Evolutionary conservation across 2,329 filamentous ascomycete species (phyloP), one percentile per base, ranked within the genome.

Genomic region (Curvularia spicifera): DNA sequence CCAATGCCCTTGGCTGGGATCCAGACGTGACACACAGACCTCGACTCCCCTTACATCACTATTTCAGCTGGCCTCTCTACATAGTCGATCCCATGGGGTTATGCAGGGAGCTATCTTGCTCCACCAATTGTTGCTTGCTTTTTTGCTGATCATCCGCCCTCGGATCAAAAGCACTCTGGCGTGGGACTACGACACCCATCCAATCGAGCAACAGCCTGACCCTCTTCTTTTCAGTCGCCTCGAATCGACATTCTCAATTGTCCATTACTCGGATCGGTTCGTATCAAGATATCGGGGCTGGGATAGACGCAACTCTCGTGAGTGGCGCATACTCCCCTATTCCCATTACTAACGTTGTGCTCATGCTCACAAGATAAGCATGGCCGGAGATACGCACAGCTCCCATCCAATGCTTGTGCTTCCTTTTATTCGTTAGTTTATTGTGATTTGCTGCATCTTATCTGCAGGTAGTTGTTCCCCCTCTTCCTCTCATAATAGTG

Each of bases 21-120:
- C 49, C 49, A 31, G 26, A 24, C 18, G 13, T 47, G 42, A 29
- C 45, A 56, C 49, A 44, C 49, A 51, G 28, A 44, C 28, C 40
- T 35, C 13, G 33, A 29, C 24, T 51, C 44, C 2, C 13, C 10
- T 31, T 26, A 46, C 45, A 48, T 31, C 29, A 33, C 29, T 12
- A 35, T 12, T 15, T 8, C 45, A 33, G 13, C 24, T 33, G 28
- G 22, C 29, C 28, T 33, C 28, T 33, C 8, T 8, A 43, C 15
- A 44, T 15, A 24, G 15, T 18, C 42, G 13, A 26, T 10, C 42
- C 42, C 42, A 26, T 28, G 42, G 35, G 15, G 15, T 18, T 28
- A 26, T 48, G 20, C n/a, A 35, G 15, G 18, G 6, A 15, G 10
- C 18, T 24, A 24, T 15, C 24, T 22, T 12, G 13, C 31, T 20